Conservation (phyloP, 164 flowering plant genomes). For the Annona squamosa region DNA sequence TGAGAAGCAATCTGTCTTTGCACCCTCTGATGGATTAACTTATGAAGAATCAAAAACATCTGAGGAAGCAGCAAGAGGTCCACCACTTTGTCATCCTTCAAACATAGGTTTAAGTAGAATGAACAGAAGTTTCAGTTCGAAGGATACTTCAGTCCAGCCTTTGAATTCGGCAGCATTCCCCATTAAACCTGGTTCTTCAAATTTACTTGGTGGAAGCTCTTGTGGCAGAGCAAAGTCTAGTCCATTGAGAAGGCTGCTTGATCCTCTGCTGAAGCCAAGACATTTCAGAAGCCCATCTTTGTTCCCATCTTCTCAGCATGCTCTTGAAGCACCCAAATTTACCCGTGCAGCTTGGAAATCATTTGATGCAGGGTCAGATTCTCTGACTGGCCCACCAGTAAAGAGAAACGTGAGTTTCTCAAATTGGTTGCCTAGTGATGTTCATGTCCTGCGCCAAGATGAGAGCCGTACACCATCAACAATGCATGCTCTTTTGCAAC, state of each 20-base stretch:
- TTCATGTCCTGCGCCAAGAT: constrained; percentile 13
- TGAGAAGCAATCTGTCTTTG: constrained; percentile 6
- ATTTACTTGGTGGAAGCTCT: constrained; percentile 11
- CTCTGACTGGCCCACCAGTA: constrained; percentile 11
- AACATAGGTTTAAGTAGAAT: constrained; percentile 40
- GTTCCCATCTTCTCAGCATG: neutral
- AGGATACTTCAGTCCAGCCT: constrained; percentile 36
- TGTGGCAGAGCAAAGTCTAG: constrained; percentile 50
- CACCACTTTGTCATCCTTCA: constrained; percentile 42
- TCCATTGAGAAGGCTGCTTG: constrained; percentile 74
- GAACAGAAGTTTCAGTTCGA: constrained; percentile 64
- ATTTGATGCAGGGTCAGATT: constrained; percentile 6
- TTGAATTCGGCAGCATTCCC: constrained; percentile 42
- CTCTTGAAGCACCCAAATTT: constrained; percentile 10
- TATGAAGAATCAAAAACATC: constrained; percentile 17
- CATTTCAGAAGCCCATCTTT: constrained; percentile 13
- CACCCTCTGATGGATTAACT: constrained; percentile 15
- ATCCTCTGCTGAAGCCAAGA: constrained; percentile 56
- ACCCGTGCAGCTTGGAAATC: constrained; percentile 3
- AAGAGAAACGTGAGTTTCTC: constrained; percentile 24
- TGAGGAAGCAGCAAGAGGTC: constrained; percentile 23
- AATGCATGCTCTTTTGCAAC: constrained; percentile 50
- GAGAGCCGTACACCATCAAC: constrained; percentile 20
- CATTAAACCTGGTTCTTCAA: constrained; percentile 24
- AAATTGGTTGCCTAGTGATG: constrained; percentile 7